phyloP scores from a whole-genome alignment of 805 yeast species.

The Helenozyma rhizophorensis region DNA sequence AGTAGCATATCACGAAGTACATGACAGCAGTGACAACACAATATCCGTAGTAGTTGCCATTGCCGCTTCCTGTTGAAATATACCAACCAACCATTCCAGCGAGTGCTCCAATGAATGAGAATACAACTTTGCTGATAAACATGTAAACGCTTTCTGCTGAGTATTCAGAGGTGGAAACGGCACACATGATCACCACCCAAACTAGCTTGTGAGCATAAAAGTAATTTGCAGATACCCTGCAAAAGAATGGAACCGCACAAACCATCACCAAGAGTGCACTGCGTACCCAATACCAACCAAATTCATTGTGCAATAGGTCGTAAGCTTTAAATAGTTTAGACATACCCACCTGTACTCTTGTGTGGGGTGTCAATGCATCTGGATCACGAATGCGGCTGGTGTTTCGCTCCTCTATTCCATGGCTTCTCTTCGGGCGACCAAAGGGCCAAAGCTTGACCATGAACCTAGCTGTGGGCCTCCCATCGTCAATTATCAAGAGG shows the following conservation, averaged over 20 bases:
- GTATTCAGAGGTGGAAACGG: conserved; percentile 25
- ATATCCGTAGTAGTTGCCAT: conserved; percentile 31
- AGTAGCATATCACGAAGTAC: conserved; percentile 19
- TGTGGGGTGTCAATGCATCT: conserved; percentile 23
- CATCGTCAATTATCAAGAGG: conserved; percentile 19
- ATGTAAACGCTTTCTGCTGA: conserved; percentile 28
- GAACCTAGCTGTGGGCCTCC: conserved; percentile 17
- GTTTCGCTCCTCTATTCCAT: no score
- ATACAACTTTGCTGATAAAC: conserved; percentile 20
- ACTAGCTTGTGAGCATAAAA: conserved; percentile 21
- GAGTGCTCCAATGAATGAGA: conserved; percentile 26
- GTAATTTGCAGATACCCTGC: conserved; percentile 26
- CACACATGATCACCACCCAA: conserved; percentile 32
- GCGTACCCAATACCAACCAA: conserved; percentile 29
- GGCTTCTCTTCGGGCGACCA: conserved; percentile 2
- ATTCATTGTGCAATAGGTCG: conserved; percentile 14
- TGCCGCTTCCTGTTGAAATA: conserved; percentile 28
- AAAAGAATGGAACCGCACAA: conserved; percentile 24
- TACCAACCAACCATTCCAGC: conserved; percentile 32
- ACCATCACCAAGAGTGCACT: conserved; percentile 19
- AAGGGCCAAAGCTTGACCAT: conserved; percentile 14
- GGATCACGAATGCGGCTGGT: conserved; percentile 20
- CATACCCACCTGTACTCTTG: conserved; percentile 15
- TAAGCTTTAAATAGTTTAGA: conserved; percentile 17
- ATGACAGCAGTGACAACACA: conserved; percentile 25